Evolutionary conservation across 129 eudicot genomes (phyloP).

Genomic region (Helichrysum umbraculigerum): DNA sequence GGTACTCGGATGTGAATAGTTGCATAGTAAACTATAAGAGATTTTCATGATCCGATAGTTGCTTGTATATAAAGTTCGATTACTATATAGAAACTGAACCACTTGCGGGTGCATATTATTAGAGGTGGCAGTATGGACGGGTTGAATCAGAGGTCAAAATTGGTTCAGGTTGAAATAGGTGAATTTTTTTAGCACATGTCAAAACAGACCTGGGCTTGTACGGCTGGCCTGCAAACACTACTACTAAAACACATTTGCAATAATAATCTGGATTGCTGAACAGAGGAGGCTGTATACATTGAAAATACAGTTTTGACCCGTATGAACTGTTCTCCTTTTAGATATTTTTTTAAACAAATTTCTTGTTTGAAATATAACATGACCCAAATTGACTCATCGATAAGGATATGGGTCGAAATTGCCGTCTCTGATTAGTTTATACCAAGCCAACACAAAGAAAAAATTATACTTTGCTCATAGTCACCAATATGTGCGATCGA

Average conservation of each 20-base stretch:
- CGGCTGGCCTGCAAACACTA: not conserved
- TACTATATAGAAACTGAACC: not conserved
- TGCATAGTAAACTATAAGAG: not conserved
- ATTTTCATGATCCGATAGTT: not conserved
- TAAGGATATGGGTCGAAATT: not conserved
- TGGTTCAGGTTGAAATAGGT: not conserved
- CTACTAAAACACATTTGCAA: not conserved
- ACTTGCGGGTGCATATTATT: not conserved
- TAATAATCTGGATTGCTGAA: not conserved
- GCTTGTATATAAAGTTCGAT: not conserved
- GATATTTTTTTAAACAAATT: no score
- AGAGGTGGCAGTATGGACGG: not conserved
- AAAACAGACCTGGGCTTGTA: not conserved
- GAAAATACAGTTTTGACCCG: no score
- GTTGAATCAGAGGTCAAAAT: not conserved
- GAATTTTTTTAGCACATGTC: not conserved
- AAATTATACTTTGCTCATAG: no score
- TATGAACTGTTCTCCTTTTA: no score
- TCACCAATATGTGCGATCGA: not conserved
- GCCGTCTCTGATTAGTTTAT: not conserved
- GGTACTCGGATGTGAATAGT: not conserved
- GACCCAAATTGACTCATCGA: no score
- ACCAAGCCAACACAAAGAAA: not conserved
- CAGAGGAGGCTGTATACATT: no score
- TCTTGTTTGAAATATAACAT: no score